These are phyloP conservation scores for Nephelium lappaceum DNA, from an alignment of 345 rosid species.

Conservation along the genomic window DNA sequence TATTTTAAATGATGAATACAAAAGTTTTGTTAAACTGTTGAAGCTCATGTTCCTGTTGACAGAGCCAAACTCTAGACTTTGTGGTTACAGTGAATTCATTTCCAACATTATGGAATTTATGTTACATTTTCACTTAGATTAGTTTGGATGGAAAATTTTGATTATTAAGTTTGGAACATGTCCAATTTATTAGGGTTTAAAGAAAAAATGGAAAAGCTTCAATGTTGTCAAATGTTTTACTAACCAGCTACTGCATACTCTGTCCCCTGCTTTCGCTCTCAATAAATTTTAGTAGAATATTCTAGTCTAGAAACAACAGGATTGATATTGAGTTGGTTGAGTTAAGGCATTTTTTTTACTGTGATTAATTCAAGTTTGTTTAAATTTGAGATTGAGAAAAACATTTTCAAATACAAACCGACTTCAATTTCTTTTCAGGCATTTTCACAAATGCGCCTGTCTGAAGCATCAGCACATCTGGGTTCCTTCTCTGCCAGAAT, in stretches of 20 bases:
- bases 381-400: not conserved
- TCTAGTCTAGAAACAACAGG: not conserved
- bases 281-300: not conserved
- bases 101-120: not conserved
- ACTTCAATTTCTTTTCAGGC: slow-evolving; percentile 54
- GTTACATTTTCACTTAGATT: not conserved
- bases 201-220: not conserved
- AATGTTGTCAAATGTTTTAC: not conserved
- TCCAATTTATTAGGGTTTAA: not conserved
- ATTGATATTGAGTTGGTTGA: slow-evolving; percentile 7
- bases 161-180: not conserved
- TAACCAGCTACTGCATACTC: not conserved
- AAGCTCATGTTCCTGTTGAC: not conserved
- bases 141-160: not conserved
- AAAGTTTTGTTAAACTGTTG: not conserved
- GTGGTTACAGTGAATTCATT: not conserved
- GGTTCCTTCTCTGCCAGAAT: slow-evolving; percentile 92
- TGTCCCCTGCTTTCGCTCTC: not conserved
- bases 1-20: not conserved
- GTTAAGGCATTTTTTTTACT: not conserved
- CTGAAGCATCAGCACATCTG: slow-evolving; percentile 97
- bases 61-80: not conserved
- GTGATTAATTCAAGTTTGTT: not conserved
- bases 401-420: slow-evolving; percentile 8
- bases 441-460: slow-evolving; percentile 93